A percentile compares a stretch with the other conserved stretches of the same genome.
These are phyloP conservation scores for Sindora glabra DNA, from an alignment of 306 rosid genomes.

Conservation along the genomic window DNA sequence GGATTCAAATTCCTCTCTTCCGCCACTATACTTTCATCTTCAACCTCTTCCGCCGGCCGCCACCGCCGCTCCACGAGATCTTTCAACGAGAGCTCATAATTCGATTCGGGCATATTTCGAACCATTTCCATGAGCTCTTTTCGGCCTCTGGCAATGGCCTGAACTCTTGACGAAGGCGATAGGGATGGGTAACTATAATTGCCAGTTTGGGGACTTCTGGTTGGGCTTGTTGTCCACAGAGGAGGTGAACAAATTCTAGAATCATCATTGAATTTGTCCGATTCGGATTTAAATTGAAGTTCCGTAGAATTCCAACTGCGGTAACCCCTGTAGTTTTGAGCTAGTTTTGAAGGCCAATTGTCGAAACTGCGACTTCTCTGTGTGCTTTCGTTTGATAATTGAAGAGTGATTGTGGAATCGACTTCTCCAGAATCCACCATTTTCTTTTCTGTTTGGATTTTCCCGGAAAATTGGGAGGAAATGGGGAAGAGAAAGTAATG, in stretches of 20 bases:
- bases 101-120: slow-evolving; percentile 68
- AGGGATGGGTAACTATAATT: slow-evolving; percentile 31
- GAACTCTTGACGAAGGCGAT: slow-evolving; percentile 60
- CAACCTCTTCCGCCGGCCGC: background rate
- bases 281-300: background rate
- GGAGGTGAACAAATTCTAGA: slow-evolving; percentile 60
- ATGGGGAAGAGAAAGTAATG: background rate
- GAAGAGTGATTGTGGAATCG: slow-evolving; percentile 21
- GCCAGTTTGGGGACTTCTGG: slow-evolving; percentile 24
- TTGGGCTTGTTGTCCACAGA: slow-evolving; percentile 40
- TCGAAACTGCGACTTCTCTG: background rate
- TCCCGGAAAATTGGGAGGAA: background rate
- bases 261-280: slow-evolving; percentile 1
- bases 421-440: slow-evolving; percentile 40
- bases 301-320: too few species aligned
- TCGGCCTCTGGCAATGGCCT: slow-evolving; percentile 73
- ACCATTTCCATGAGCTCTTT: slow-evolving; percentile 93
- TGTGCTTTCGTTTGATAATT: slow-evolving; percentile 4
- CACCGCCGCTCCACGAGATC: slow-evolving; percentile 70
- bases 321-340: slow-evolving; percentile 19
- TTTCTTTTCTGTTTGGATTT: background rate
- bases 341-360: slow-evolving; percentile 21
- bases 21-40: background rate
- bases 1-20: slow-evolving; percentile 8
- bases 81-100: slow-evolving; percentile 76